Evolutionary conservation across 2,329 filamentous ascomycete genomes (phyloP).

Genomic region (Plenodomus biglobosus): DNA sequence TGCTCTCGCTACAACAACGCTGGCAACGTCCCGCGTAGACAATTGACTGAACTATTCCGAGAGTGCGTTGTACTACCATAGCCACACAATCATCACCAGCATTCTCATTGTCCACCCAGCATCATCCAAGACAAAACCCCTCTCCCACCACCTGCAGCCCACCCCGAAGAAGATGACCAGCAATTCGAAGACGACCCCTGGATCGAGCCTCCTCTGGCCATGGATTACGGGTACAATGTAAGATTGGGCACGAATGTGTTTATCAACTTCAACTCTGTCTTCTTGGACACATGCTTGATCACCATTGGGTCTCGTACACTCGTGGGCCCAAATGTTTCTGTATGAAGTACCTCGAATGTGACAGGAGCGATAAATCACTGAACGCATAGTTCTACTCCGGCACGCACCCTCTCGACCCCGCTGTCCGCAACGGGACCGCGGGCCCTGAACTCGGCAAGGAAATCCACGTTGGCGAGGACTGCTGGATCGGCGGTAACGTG

Average conservation of each 20-base stretch:
- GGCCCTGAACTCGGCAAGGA: conserved; percentile 75
- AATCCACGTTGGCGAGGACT: conserved; percentile 74
- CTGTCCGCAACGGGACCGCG: conserved; percentile 69
- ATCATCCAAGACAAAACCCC: conserved; percentile 64
- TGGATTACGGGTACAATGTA: conserved; percentile 79
- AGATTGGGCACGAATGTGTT: conserved; percentile 70
- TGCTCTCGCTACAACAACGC: conserved; percentile 65
- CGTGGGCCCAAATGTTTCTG: conserved; percentile 72
- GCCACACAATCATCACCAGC: not conserved
- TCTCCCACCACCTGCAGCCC: conserved; percentile 61
- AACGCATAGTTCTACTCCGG: conserved; percentile 63
- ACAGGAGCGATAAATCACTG: not conserved
- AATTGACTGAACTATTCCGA: conserved; percentile 67
- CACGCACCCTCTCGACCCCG: conserved; percentile 75
- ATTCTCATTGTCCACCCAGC: conserved; percentile 45
- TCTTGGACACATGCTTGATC: conserved; percentile 75
- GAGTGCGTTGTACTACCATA: conserved; percentile 57
- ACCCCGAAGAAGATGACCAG: conserved; percentile 64
- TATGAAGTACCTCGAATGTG: not conserved
- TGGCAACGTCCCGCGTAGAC: conserved; percentile 61
- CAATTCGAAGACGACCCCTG: conserved; percentile 67
- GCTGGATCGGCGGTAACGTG: conserved; percentile 54
- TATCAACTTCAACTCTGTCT: conserved; percentile 73
- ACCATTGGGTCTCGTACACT: conserved; percentile 76
- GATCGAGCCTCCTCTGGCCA: conserved; percentile 68